Base-by-base conservation (phyloP, 2,329 filamentous ascomycete genomes). In the Neofusicoccum sp. region DNA sequence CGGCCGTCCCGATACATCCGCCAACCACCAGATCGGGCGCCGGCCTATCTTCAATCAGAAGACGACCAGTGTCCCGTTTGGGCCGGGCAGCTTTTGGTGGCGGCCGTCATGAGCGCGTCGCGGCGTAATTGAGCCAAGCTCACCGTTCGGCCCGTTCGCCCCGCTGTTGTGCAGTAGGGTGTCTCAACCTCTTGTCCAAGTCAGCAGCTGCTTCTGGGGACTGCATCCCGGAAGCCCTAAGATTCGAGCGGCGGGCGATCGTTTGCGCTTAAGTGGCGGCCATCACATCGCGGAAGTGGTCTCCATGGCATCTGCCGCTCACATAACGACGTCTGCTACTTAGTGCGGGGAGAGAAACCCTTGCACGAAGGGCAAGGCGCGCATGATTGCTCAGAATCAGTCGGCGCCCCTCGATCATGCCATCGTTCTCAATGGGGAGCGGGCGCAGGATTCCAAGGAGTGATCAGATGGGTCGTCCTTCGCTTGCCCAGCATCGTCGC, bases 71-170 rank as follows among this genome's bases (percentile, higher is more conserved):
- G 11, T 47, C 24, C 26, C n/a, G 12, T 12, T 30, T 12, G 9
- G 43, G n/a, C 43, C 8, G 28, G 16, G 31, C 14, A 47, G 24
- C 24, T n/a, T 47, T 24, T 24, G 43, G 24, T 24, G 9, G 9
- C 9, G 12, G 43, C 24, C 26, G 4, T 7, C 7, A 7, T 12
- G 40, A 43, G n/a, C 20, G 11, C 40, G 40, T 11, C 6, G 33
- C 12, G 16, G 24, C 14, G 51, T 24, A 8, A 43, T 41, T 2
- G 6, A 43, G 36, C 38, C 33, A 54, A 31, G 36, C 49, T 54
- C 49, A 40, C 30, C 6, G 49, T 24, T 54, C 49, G 49, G 36
- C 51, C 36, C 51, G 51, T 56, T 43, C n/a, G 28, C n/a, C 38
- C 51, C 49, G 36, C 51, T 33, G 28, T 38, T 31, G 6, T 56